phyloP scores from a whole-genome alignment of 257 asterid species.

The Solanum okadae region DNA sequence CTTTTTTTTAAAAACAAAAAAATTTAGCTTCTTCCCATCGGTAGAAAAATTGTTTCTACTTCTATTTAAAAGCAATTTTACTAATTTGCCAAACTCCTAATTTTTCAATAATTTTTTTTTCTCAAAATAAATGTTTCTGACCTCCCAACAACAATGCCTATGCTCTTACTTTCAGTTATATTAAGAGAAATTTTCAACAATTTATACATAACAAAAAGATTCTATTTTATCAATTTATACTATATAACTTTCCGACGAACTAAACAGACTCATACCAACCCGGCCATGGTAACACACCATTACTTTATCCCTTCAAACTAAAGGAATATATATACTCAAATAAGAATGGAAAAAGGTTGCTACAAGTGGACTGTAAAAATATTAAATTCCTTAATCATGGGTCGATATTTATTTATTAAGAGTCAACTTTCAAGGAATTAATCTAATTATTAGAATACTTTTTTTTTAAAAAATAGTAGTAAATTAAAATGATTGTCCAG shows the following conservation, averaged over 20 bases:
- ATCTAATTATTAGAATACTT: background rate
- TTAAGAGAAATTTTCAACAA: background rate
- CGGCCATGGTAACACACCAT: background rate
- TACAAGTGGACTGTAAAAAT: background rate
- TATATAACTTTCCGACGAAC: background rate
- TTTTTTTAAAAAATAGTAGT: no score
- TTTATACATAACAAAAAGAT: background rate
- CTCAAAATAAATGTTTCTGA: fast-evolving
- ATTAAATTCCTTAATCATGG: background rate
- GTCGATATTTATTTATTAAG: background rate
- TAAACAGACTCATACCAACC: background rate
- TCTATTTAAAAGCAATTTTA: no score
- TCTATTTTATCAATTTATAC: background rate
- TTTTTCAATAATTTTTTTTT: no score
- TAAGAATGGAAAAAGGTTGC: background rate
- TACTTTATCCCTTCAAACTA: background rate
- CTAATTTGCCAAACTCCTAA: no score
- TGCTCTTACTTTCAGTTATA: background rate
- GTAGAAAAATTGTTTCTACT: no score
- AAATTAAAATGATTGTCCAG: background rate
- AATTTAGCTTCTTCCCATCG: no score
- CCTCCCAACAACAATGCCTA: no score
- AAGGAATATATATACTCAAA: background rate
- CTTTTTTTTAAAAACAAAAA: no score
- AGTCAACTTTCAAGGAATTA: background rate